Conservation (phyloP, 345 rosid species). For the Gossypium raimondii region DNA sequence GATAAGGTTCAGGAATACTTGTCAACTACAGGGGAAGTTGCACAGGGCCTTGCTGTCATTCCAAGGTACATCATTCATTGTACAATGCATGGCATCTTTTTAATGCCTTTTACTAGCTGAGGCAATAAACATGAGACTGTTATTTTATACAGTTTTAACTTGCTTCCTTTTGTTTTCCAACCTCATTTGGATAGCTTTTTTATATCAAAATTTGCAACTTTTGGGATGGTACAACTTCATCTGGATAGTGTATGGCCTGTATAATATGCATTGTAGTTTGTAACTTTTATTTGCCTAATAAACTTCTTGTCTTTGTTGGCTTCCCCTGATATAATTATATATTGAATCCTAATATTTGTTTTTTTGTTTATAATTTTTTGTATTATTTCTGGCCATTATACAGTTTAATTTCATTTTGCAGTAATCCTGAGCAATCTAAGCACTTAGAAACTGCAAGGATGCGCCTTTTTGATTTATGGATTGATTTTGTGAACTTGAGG, state of each 20-base stretch:
- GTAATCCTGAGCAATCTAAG: conserved; percentile 95
- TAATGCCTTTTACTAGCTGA: neutral
- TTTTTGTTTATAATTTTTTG: neutral
- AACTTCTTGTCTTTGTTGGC: neutral
- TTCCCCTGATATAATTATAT: neutral
- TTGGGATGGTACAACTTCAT: neutral
- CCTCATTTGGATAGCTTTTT: neutral
- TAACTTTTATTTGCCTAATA: neutral
- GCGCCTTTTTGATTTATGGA: conserved; percentile 81
- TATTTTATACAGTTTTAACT: neutral
- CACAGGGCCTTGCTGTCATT: conserved; percentile 65
- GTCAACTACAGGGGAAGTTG: conserved; percentile 54
- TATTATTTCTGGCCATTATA: conserved; percentile 5
- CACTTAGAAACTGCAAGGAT: conserved; percentile 93
- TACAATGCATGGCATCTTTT: neutral
- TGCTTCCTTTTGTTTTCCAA: neutral
- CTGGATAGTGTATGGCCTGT: neutral
- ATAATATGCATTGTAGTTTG: neutral
- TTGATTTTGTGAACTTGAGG: conserved; percentile 91
- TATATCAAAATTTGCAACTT: neutral
- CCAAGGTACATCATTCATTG: conserved; percentile 41
- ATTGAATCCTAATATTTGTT: conserved; percentile 1
- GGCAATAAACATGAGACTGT: neutral
- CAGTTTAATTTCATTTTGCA: conserved; percentile 33
- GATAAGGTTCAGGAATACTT: conserved; percentile 69